phyloP scores from a whole-genome alignment of 1,139 yeast species.

The Williopsis jadinii region DNA sequence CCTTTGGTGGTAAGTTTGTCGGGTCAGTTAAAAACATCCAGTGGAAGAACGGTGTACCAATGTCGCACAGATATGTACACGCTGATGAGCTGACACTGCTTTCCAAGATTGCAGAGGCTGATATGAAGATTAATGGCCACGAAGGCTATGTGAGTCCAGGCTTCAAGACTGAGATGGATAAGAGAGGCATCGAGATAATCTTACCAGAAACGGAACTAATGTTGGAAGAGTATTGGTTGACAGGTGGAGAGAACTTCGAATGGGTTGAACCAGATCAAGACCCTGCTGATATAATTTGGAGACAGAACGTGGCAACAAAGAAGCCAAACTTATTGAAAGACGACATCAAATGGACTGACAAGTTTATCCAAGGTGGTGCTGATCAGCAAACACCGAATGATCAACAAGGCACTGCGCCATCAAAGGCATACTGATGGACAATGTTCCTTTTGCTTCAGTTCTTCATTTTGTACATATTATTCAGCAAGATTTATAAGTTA shows the following conservation, averaged over 20 bases:
- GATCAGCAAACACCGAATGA: neutral
- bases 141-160: slow-evolving; percentile 32
- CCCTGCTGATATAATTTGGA: slow-evolving; percentile 59
- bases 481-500: too few species aligned
- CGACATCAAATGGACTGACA: slow-evolving; percentile 18
- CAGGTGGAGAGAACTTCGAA: slow-evolving; percentile 61
- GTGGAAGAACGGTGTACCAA: slow-evolving; percentile 63
- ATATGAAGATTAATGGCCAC: slow-evolving; percentile 43
- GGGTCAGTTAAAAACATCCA: slow-evolving; percentile 52
- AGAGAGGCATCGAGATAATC: slow-evolving; percentile 27
- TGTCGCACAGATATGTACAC: slow-evolving; percentile 58
- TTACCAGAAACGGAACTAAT: slow-evolving; percentile 44
- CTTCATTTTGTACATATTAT: too few species aligned
- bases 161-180: slow-evolving; percentile 20
- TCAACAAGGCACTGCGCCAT: too few species aligned
- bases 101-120: slow-evolving; percentile 59
- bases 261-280: slow-evolving; percentile 73
- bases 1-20: slow-evolving; percentile 48
- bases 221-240: slow-evolving; percentile 62
- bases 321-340: slow-evolving; percentile 9
- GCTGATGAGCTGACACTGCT: slow-evolving; percentile 67
- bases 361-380: slow-evolving; percentile 8
- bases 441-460: too few species aligned
- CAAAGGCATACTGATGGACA: too few species aligned
- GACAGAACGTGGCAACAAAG: slow-evolving; percentile 16